These are phyloP conservation scores for Pneumocystis murina DNA, from an alignment of 1,139 yeast species.

Conservation along the genomic window DNA sequence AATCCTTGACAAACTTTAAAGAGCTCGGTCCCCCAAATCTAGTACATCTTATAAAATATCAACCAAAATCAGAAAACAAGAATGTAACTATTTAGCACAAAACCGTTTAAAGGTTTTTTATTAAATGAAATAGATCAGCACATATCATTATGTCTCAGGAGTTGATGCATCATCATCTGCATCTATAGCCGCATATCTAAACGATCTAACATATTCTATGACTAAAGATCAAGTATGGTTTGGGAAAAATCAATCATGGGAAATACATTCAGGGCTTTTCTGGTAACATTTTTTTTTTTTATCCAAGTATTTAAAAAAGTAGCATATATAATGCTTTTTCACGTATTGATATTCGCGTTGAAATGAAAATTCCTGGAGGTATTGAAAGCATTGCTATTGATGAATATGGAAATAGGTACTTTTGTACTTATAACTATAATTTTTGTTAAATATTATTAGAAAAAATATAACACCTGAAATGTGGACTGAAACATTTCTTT, in stretches of 20 bases:
- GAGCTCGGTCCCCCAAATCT: slow-evolving; percentile 84
- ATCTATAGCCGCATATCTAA: slow-evolving; percentile 57
- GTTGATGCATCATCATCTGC: slow-evolving; percentile 45
- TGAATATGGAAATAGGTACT: slow-evolving; percentile 33
- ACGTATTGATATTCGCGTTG: slow-evolving; percentile 52
- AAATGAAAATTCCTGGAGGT: slow-evolving; percentile 60
- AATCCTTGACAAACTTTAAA: slow-evolving; percentile 32
- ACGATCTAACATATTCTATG: slow-evolving; percentile 50
- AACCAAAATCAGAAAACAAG: slow-evolving; percentile 32
- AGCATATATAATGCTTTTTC: slow-evolving; percentile 51
- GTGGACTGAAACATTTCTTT: slow-evolving; percentile 75
- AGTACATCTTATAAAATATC: slow-evolving; percentile 44
- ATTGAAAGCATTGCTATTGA: slow-evolving; percentile 59
- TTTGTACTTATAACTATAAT: slow-evolving; percentile 18
- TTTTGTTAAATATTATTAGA: slow-evolving; percentile 4
- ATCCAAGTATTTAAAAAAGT: not conserved
- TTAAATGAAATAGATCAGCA: slow-evolving; percentile 22
- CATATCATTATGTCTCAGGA: slow-evolving; percentile 61
- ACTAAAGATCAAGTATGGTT: slow-evolving; percentile 52
- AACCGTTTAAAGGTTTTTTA: slow-evolving; percentile 23
- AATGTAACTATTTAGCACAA: slow-evolving; percentile 34
- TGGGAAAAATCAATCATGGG: slow-evolving; percentile 66
- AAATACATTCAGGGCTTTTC: slow-evolving; percentile 56
- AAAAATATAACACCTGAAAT: slow-evolving; percentile 25
- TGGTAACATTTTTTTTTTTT: slow-evolving; percentile 22